These are phyloP conservation scores for Solanum habrochaites DNA, from an alignment of 257 asterid species.

Conservation along the genomic window DNA sequence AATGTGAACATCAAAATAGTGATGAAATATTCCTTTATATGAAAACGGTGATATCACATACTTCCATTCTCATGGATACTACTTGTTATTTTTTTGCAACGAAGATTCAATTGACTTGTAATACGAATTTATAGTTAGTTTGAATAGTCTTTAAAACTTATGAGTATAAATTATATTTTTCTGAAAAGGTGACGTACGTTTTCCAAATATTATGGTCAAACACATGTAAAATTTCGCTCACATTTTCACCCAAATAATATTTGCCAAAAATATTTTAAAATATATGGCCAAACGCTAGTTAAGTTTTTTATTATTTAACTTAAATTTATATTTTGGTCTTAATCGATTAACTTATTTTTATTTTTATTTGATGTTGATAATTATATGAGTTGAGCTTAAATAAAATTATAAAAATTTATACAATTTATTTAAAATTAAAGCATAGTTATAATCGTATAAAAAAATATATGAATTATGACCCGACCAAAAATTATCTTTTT, in stretches of 20 bases:
- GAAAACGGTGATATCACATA: too few relatives aligned
- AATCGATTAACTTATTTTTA: not conserved
- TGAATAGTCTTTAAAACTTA: rapidly evolving
- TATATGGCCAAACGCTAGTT: rapidly evolving
- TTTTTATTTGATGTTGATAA: not conserved
- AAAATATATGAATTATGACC: not conserved
- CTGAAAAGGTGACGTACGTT: rapidly evolving
- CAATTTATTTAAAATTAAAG: not conserved
- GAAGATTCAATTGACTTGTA: too few relatives aligned
- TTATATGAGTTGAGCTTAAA: not conserved
- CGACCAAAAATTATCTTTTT: not conserved
- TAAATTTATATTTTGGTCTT: not conserved
- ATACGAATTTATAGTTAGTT: too few relatives aligned
- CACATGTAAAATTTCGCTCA: too few relatives aligned
- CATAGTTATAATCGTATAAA: not conserved
- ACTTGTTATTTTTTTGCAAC: too few relatives aligned
- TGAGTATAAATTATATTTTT: too few relatives aligned
- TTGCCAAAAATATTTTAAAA: too few relatives aligned
- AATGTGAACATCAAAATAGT: too few relatives aligned
- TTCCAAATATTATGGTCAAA: too few relatives aligned
- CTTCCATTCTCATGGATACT: too few relatives aligned
- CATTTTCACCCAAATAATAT: rapidly evolving
- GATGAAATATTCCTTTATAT: too few relatives aligned
- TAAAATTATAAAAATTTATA: not conserved
- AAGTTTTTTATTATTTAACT: not conserved